Base-by-base conservation (phyloP, 2,329 filamentous ascomycete genomes). In the Aspergillus ibericus region DNA sequence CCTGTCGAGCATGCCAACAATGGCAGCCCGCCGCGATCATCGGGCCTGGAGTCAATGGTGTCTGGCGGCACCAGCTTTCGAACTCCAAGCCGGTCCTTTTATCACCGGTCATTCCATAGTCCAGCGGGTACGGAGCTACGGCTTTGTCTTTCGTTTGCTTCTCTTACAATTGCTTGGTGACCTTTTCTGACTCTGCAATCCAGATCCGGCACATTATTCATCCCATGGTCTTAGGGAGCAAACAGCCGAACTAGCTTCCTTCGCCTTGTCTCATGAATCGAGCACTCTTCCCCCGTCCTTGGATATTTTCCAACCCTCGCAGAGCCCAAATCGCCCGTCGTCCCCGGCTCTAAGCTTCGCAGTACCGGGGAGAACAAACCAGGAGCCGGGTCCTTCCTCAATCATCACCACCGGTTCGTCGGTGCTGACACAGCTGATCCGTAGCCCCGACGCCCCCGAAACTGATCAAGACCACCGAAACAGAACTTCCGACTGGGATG, bases 181-280 rank as follows among this genome's bases (percentile, higher is more conserved):
- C 25, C 38, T 29, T 59, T 60, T 58, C 64, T 71, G 64, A 73
- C 63, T 59, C 56, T 38, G 8, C 18, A 34, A n/a, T 16, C 71
- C 85, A 75, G 90, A 93, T 70, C 89, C 85, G 66, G 83, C 86
- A 16, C 85, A 91, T 66, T 90, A 91, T 74, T 89, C 91, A 38
- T 83, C 83, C 34, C 86, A 88, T 59, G 90, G 87, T 64, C 89
- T 96, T 40, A 88, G 92, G 63, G 88, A 95, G 75, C 89, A 95
- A 71, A 96, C 92, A 2, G 91, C 92, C 53, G 91, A 96, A 75
- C 82, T 96, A 57, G 92, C 92, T 44, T 91, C 86, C 16, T 92
- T 93, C 72, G 88, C 91, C 51, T 83, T 96, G 27, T 88, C 88
- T 25, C 65, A 64, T n/a, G 65, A 70, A 34, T 60, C 65, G 12